Evolutionary conservation across 257 asterid genomes (phyloP), one percentile per base, ranked within the genome.

Genomic region (Echium plantagineum): DNA sequence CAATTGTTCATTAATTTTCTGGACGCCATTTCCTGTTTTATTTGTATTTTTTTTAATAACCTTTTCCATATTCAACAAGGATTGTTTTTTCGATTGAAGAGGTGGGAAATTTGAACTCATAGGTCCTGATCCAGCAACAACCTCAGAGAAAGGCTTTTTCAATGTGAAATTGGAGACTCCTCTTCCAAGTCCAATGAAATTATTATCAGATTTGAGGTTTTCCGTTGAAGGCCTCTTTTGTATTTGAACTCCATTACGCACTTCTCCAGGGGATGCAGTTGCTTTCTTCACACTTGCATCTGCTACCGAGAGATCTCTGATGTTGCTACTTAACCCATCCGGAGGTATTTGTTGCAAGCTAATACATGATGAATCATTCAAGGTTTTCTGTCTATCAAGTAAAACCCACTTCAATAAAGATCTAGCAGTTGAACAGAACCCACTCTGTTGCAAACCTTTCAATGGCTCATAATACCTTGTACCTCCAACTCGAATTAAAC

Each of bases 101-200:
- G 96, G 94, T 59, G 96, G 97, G 66, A 87, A 87, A 22, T 74
- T 89, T 28, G 94, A 78, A 72, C 71, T 66, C 52, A 81, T 67
- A 71, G 86, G 75, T 47, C 85, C 71, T 15, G 85, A 72, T 62
- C 96, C 98, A 20, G 98, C 93, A 73, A 91, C 98, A 60, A 91
- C 98, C 80, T 91, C 98, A 47, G 96, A 83, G 72, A 91, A 91
- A 8, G 90, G 90, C 66, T 91, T 91, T 72, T 81, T 79, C 90
- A 84, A 79, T 21, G 74, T 70, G 71, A 84, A 71, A 58, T 75
- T 85, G 65, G 84, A 69, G 55, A 71, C 63, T 53, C 78, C 85
- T 75, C 72, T 64, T 54, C 81, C 80, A 47, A 72, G 55, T 71
- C 42, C 68, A 47, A 64, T 46, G 31, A 31, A 66, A 60, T 76